Conservation (phyloP, 352 stramenopile genomes). For the Globisporangium takayamanum region DNA sequence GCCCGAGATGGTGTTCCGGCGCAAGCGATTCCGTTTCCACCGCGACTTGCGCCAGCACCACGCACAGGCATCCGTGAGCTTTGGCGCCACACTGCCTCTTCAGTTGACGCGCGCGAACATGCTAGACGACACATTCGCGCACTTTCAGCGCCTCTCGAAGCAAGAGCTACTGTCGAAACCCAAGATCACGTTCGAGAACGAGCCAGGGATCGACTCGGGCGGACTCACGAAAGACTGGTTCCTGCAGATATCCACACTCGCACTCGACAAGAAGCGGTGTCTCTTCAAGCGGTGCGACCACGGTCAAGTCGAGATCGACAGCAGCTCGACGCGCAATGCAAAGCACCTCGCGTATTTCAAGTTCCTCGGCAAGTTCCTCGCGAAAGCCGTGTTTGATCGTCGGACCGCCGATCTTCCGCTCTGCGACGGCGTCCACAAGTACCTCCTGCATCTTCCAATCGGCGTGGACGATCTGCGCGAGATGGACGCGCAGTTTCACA, state of each 20-base stretch:
- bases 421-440: constrained; percentile 69
- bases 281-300: constrained; percentile 58
- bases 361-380: constrained; percentile 75
- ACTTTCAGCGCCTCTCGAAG: constrained; percentile 40
- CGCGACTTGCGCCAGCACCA: constrained; percentile 46
- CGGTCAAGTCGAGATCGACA: constrained; percentile 43
- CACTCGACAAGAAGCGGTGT: constrained; percentile 21
- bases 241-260: constrained; percentile 58
- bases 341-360: constrained; percentile 41
- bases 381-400: constrained; percentile 83
- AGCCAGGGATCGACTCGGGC: constrained; percentile 84
- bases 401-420: constrained; percentile 77
- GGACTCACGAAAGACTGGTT: constrained; percentile 90
- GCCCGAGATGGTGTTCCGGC: constrained; percentile 75
- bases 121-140: constrained; percentile 59
- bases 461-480: constrained; percentile 55
- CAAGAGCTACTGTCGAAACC: constrained; percentile 57
- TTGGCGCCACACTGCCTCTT: constrained; percentile 35
- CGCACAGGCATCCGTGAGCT: constrained; percentile 21
- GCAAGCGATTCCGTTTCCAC: constrained; percentile 84
- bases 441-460: constrained; percentile 39
- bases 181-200: constrained; percentile 75
- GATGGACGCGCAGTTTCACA: constrained; percentile 77
- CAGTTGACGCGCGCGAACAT: constrained; percentile 49
- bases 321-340: constrained; percentile 20